These are phyloP conservation scores for Fusarium oligoseptatum DNA, from an alignment of 2,329 filamentous ascomycete genomes.

Conservation along the genomic window DNA sequence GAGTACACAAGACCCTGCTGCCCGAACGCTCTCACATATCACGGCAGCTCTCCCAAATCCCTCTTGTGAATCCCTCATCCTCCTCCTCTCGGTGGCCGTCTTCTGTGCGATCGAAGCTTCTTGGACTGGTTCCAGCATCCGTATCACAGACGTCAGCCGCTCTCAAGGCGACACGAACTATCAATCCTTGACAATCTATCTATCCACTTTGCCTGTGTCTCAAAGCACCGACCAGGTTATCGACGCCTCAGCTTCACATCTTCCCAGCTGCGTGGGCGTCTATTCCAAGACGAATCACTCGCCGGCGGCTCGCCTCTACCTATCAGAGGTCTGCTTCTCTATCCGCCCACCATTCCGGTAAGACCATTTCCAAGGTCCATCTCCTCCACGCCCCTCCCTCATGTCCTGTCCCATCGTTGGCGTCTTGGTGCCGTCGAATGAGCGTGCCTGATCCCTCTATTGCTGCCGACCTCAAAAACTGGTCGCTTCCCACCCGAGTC, in stretches of 20 bases:
- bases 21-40: slow-evolving; percentile 33
- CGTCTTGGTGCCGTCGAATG: slow-evolving; percentile 55
- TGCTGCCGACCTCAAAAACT: slow-evolving; percentile 65
- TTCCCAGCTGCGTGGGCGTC: slow-evolving; percentile 44
- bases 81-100: background rate
- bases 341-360: slow-evolving; percentile 43
- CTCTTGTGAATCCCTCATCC: slow-evolving; percentile 28
- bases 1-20: slow-evolving; percentile 25
- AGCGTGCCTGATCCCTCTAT: slow-evolving; percentile 45
- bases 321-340: slow-evolving; percentile 45
- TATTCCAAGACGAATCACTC: slow-evolving; percentile 43
- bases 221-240: slow-evolving; percentile 33
- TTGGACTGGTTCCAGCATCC: background rate
- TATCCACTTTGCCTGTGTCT: slow-evolving; percentile 10
- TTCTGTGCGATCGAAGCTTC: background rate
- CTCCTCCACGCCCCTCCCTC: slow-evolving; percentile 42
- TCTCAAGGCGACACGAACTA: slow-evolving; percentile 9
- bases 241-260: slow-evolving; percentile 54
- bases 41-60: slow-evolving; percentile 32
- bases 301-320: slow-evolving; percentile 42
- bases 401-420: slow-evolving; percentile 49
- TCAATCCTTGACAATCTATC: slow-evolving; percentile 2
- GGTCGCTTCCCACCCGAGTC: slow-evolving; percentile 57
- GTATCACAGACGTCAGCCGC: slow-evolving; percentile 1
- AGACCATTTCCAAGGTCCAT: slow-evolving; percentile 45